phyloP scores from a whole-genome alignment of 192 early-diverging fungal species.

The Backusella luteola region DNA sequence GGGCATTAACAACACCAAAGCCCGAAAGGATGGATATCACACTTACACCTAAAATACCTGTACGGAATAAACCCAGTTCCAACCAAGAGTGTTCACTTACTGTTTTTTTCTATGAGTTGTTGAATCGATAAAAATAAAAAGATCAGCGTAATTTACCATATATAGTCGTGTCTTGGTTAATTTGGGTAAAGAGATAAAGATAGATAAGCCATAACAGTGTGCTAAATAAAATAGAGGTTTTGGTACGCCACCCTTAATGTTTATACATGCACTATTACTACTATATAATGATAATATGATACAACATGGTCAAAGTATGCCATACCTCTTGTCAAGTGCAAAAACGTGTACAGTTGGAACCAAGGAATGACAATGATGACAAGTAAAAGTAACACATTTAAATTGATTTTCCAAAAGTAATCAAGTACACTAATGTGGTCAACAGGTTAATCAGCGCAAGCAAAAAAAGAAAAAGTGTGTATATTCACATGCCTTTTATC shows the following conservation, averaged over 20 bases:
- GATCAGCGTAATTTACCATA: not conserved
- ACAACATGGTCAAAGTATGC: not conserved
- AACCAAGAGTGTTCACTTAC: constrained; percentile 41
- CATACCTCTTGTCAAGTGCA: constrained; percentile 39
- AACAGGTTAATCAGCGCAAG: too few species aligned
- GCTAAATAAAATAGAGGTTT: not conserved
- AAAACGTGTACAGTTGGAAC: constrained; percentile 68
- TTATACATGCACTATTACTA: not conserved
- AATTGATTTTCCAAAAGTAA: constrained; percentile 65
- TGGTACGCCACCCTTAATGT: constrained; percentile 1
- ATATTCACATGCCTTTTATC: constrained; percentile 48
- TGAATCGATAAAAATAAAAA: too few species aligned
- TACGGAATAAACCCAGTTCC: constrained; percentile 75
- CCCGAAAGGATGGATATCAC: constrained; percentile 92
- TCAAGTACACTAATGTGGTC: not conserved
- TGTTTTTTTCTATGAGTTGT: not conserved
- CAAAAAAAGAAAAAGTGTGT: not conserved
- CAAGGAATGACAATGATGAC: constrained; percentile 74
- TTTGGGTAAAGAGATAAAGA: constrained; percentile 10
- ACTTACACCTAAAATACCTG: constrained; percentile 88
- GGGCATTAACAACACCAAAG: constrained; percentile 91
- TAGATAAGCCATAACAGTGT: constrained; percentile 31
- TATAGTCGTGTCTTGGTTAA: constrained; percentile 8
- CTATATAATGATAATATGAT: not conserved
- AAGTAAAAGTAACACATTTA: constrained; percentile 65